A percentile compares a stretch with the other conserved stretches of the same genome.
Evolutionary conservation across 2,329 filamentous ascomycete species (phyloP).

Genomic region (Monosporascus sp.): DNA sequence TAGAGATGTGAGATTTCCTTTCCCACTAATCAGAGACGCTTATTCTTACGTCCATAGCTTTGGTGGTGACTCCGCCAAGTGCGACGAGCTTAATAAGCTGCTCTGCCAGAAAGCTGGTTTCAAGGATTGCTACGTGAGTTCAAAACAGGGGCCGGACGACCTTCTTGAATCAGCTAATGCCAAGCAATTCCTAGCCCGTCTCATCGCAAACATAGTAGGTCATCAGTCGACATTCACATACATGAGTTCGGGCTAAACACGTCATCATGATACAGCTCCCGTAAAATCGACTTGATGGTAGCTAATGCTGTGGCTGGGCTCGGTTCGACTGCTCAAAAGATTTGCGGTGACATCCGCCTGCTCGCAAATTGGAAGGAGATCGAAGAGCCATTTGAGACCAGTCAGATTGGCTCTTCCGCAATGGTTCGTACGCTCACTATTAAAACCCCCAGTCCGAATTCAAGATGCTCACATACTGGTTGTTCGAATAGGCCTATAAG

Average conservation of each 20-base stretch:
- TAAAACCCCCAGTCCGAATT: no score
- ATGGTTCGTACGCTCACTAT: conserved; percentile 3
- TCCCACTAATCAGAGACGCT: no score
- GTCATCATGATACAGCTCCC: conserved; percentile 36
- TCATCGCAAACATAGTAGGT: conserved; percentile 44
- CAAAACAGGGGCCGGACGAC: no score
- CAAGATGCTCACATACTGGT: no score
- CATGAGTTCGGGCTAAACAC: background rate
- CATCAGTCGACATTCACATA: no score
- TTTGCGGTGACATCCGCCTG: conserved; percentile 69
- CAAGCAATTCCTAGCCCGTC: no score
- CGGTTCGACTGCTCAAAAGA: conserved; percentile 72
- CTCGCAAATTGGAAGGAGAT: conserved; percentile 75
- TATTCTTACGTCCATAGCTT: conserved; percentile 34
- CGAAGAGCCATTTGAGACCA: conserved; percentile 66
- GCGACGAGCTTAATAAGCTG: conserved; percentile 49
- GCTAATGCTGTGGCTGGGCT: conserved; percentile 75
- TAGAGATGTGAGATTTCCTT: no score
- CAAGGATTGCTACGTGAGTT: conserved; percentile 36
- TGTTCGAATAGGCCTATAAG: background rate
- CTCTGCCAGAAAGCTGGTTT: conserved; percentile 54
- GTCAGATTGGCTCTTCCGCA: background rate
- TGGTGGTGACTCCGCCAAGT: conserved; percentile 42
- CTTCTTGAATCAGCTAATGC: no score
- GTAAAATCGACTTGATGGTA: conserved; percentile 79